Conservation (phyloP, 1,139 yeast genomes). For the Geotrichum candidum region DNA sequence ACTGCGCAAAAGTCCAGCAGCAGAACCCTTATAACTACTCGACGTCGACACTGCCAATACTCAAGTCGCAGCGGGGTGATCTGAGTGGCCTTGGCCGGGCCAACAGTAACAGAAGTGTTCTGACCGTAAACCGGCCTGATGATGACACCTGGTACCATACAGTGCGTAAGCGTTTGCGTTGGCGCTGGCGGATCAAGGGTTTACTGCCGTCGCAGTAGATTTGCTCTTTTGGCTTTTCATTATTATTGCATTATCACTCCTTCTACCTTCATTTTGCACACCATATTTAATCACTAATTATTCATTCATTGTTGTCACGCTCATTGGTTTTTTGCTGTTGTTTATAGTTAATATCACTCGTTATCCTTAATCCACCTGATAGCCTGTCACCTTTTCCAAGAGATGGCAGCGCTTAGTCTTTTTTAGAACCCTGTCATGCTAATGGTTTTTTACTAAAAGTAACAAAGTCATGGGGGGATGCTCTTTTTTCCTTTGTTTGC, state of each 20-base stretch:
- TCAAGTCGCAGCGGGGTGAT: background rate
- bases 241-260: background rate
- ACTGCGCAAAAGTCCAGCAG: slow-evolving; percentile 12
- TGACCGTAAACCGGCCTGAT: background rate
- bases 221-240: background rate
- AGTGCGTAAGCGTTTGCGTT: slow-evolving; percentile 7
- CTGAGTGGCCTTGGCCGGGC: background rate
- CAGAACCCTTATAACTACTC: background rate
- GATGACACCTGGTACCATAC: slow-evolving; percentile 8
- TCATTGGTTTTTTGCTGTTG: background rate
- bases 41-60: background rate
- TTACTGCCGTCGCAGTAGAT: slow-evolving; percentile 3
- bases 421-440: no score
- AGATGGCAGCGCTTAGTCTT: no score
- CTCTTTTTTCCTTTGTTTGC: no score
- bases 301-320: background rate
- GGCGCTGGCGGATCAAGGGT: slow-evolving; percentile 15
- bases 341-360: background rate
- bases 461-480: no score
- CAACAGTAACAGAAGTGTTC: background rate
- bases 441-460: no score
- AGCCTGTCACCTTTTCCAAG: no score
- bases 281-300: background rate
- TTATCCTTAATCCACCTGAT: background rate
- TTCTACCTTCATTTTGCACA: background rate